Percentiles rank a stretch among this genome's conserved stretches.
Conservation (phyloP, 768 basidiomycete species). For the Phaffia tasmanica region DNA sequence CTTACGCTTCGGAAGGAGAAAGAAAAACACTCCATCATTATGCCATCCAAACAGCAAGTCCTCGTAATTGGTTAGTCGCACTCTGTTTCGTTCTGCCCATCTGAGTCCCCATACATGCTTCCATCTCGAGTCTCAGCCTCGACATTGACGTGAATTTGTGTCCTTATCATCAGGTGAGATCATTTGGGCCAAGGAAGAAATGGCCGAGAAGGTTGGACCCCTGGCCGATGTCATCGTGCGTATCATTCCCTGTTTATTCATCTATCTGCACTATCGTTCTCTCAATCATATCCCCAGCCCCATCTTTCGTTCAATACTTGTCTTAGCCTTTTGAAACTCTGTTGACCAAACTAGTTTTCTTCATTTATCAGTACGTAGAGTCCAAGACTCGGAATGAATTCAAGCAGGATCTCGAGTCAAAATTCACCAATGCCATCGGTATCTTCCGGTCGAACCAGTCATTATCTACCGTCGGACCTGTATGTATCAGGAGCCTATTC, state of each 20-base stretch:
- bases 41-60: no score
- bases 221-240: conserved; percentile 69
- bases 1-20: no score
- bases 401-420: conserved; percentile 54
- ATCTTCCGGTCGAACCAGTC: conserved; percentile 50
- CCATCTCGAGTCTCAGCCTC: no score
- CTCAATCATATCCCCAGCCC: background rate
- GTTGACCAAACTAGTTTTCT: background rate
- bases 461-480: conserved; percentile 5
- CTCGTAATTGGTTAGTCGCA: no score
- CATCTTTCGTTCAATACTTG: background rate
- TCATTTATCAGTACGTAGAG: conserved; percentile 44
- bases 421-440: conserved; percentile 59
- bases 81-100: no score
- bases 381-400: conserved; percentile 58
- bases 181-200: conserved; percentile 70
- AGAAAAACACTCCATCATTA: no score
- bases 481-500: background rate
- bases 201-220: conserved; percentile 51
- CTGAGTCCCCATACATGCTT: no score
- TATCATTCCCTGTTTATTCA: conserved; percentile 21
- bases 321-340: background rate
- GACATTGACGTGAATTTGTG: conserved; percentile 26
- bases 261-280: background rate
- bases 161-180: conserved; percentile 41